phyloP scores from a whole-genome alignment of 2,329 filamentous ascomycete species.

The Rhynchosporium agropyri region DNA sequence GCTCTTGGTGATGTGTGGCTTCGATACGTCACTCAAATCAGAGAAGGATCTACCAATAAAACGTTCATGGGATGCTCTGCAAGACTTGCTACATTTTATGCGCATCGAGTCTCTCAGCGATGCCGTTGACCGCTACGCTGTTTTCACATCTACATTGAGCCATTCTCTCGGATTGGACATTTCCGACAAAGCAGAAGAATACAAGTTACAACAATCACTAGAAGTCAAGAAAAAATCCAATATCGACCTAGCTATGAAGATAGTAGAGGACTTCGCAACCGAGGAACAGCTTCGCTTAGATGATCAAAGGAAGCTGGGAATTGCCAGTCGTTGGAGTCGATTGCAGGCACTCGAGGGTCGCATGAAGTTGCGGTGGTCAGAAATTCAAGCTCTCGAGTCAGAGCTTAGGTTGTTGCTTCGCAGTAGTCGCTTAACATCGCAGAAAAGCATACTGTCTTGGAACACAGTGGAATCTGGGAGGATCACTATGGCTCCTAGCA shows the following conservation, averaged over 20 bases:
- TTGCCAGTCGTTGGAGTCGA: constrained; percentile 10
- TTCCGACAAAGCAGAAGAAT: neutral
- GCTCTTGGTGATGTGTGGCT: constrained; percentile 36
- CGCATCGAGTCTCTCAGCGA: constrained; percentile 18
- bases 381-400: neutral
- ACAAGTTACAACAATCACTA: neutral
- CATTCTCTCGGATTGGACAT: constrained; percentile 4
- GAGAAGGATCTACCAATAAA: constrained; percentile 19
- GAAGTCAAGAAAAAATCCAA: neutral
- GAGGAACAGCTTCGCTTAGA: constrained; percentile 2
- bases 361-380: neutral
- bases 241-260: neutral
- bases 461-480: neutral
- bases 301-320: constrained; percentile 2
- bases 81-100: constrained; percentile 30
- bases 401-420: neutral
- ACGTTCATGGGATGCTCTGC: constrained; percentile 25
- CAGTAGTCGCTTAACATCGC: neutral
- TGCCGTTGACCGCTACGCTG: constrained; percentile 18
- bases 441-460: neutral
- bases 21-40: constrained; percentile 26
- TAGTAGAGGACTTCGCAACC: constrained; percentile 1
- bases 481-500: neutral
- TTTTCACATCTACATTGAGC: constrained; percentile 8
- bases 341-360: neutral